Evolutionary conservation across 805 yeast species (phyloP).

Genomic region (Wickerhamiella sergipiensis): DNA sequence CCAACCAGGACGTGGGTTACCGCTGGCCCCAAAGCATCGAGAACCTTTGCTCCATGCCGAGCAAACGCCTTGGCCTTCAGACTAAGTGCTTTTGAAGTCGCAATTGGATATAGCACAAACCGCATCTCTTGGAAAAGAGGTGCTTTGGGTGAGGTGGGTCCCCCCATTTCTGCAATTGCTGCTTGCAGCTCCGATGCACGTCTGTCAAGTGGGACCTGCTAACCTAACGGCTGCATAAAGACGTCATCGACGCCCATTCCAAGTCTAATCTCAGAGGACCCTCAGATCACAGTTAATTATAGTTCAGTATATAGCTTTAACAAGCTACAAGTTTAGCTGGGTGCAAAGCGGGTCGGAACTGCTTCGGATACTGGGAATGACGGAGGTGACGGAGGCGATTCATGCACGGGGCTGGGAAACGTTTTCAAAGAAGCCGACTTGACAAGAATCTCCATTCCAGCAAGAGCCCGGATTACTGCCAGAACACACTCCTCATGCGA

Average conservation of each 20-base stretch:
- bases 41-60: constrained; percentile 18
- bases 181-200: not conserved
- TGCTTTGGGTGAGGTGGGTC: not conserved
- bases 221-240: not conserved
- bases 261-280: too few species aligned
- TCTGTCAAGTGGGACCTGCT: not conserved
- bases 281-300: too few species aligned
- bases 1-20: constrained; percentile 21
- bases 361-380: too few species aligned
- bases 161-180: not conserved
- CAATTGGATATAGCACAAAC: constrained; percentile 11
- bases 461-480: not conserved
- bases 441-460: not conserved
- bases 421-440: too few species aligned
- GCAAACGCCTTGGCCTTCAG: constrained; percentile 10
- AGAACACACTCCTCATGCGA: not conserved
- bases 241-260: not conserved
- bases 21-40: not conserved
- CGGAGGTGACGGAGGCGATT: too few species aligned
- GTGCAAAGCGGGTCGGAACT: too few species aligned
- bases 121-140: not conserved
- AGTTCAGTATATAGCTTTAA: too few species aligned
- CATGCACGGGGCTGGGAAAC: too few species aligned
- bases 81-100: not conserved
- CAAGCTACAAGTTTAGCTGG: too few species aligned